These are phyloP conservation scores for Lactarius hengduanensis DNA, from an alignment of 768 basidiomycete genomes.

Conservation along the genomic window DNA sequence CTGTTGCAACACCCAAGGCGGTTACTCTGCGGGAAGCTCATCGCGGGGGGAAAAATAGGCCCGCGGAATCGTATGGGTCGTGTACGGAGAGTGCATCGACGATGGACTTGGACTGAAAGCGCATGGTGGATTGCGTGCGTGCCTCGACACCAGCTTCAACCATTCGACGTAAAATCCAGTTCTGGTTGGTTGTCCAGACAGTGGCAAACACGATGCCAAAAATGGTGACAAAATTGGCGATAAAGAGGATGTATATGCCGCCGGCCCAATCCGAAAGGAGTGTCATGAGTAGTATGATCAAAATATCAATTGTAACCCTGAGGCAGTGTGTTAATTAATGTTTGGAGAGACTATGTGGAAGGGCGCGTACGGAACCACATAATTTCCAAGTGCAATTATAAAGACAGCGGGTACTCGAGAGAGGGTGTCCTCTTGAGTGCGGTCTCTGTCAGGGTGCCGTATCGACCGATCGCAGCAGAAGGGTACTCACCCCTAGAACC, in stretches of 20 bases:
- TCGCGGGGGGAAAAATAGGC: background rate
- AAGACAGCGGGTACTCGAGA: slow-evolving; percentile 27
- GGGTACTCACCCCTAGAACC: slow-evolving; percentile 16
- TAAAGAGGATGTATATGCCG: slow-evolving; percentile 23
- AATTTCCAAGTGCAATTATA: slow-evolving; percentile 27
- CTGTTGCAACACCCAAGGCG: background rate
- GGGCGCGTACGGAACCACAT: slow-evolving; percentile 24
- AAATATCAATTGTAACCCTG: slow-evolving; percentile 24
- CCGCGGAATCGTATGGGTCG: slow-evolving; percentile 14
- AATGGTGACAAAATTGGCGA: slow-evolving; percentile 27
- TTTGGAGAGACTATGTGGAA: background rate
- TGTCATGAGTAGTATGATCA: slow-evolving; percentile 21
- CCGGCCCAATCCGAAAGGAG: slow-evolving; percentile 17
- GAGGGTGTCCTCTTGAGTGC: slow-evolving; percentile 19
- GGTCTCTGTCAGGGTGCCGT: slow-evolving; percentile 1
- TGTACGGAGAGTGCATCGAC: slow-evolving; percentile 3
- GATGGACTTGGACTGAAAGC: slow-evolving; percentile 21
- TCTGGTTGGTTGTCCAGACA: slow-evolving; percentile 28
- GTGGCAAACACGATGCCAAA: slow-evolving; percentile 29
- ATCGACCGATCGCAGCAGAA: background rate
- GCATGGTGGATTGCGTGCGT: slow-evolving; percentile 23
- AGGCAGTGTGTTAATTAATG: slow-evolving; percentile 3
- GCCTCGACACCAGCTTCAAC: slow-evolving; percentile 21
- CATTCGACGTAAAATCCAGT: slow-evolving; percentile 28
- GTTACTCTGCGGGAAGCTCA: background rate